Percentiles rank a stretch among this genome's conserved stretches.
Evolutionary conservation across 208 protist species (phyloP).

Genomic region (Crithidia acanthocephali): DNA sequence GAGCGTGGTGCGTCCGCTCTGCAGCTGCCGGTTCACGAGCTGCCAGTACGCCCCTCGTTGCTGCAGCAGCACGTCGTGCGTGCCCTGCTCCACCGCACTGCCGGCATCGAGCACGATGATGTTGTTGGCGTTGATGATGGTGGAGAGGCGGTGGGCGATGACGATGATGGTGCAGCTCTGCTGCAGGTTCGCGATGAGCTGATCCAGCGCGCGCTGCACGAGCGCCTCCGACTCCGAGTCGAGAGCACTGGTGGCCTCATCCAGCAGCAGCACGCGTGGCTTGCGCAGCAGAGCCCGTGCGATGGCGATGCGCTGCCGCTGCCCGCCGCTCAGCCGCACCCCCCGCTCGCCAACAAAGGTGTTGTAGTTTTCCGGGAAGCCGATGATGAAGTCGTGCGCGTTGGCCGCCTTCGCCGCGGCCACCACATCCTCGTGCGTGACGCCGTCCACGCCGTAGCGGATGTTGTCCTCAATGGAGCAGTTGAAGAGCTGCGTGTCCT

Average conservation of each 20-base stretch:
- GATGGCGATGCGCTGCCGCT: slow-evolving; percentile 96
- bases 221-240: slow-evolving; percentile 82
- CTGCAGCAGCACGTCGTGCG: slow-evolving; percentile 52
- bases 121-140: slow-evolving; percentile 56
- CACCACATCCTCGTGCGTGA: slow-evolving; percentile 38
- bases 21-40: slow-evolving; percentile 45
- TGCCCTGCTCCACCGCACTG: slow-evolving; percentile 51
- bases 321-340: slow-evolving; percentile 92
- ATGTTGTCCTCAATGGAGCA: slow-evolving; percentile 91
- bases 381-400: slow-evolving; percentile 56
- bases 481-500: slow-evolving; percentile 96
- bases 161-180: slow-evolving; percentile 71
- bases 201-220: slow-evolving; percentile 90
- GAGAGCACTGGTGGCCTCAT: slow-evolving; percentile 93
- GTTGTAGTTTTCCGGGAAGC: slow-evolving; percentile 48
- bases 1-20: slow-evolving; percentile 38
- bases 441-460: slow-evolving; percentile 43
- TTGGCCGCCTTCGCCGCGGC: slow-evolving; percentile 56
- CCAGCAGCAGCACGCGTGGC: slow-evolving; percentile 86
- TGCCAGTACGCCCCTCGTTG: slow-evolving; percentile 38
- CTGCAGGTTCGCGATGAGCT: slow-evolving; percentile 47
- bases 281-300: slow-evolving; percentile 91
- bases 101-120: slow-evolving; percentile 66
- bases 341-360: slow-evolving; percentile 65
- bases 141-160: slow-evolving; percentile 70